Conservation (phyloP, 2,329 filamentous ascomycete species). For the Monilinia fructigena region DNA sequence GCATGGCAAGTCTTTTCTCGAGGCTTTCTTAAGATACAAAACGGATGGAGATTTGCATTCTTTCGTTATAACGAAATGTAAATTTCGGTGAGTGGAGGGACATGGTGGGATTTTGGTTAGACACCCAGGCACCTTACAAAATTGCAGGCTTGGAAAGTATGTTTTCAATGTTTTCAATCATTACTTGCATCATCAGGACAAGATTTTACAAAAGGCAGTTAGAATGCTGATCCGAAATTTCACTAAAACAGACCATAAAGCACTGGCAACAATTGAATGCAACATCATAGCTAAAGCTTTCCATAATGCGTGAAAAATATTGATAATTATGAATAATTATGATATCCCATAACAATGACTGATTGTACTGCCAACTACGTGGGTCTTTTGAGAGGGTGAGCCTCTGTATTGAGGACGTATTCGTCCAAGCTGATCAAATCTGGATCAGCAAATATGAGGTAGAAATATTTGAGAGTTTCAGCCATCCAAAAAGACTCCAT, state of each 20-base stretch:
- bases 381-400: slow-evolving; percentile 39
- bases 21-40: too few species aligned
- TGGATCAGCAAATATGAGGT: slow-evolving; percentile 51
- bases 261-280: too few species aligned
- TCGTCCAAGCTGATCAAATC: slow-evolving; percentile 58
- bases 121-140: too few species aligned
- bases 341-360: neutral
- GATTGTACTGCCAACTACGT: neutral
- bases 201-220: too few species aligned
- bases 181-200: neutral
- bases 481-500: slow-evolving; percentile 64
- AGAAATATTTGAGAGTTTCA: slow-evolving; percentile 64
- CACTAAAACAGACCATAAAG: too few species aligned
- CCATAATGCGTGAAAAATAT: neutral
- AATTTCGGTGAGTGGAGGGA: neutral
- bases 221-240: too few species aligned
- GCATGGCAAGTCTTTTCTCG: too few species aligned
- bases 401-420: slow-evolving; percentile 48
- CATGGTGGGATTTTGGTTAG: neutral
- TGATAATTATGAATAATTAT: neutral
- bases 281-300: neutral
- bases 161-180: neutral
- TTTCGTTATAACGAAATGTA: neutral
- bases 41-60: neutral
- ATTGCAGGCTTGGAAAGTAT: neutral